phyloP scores from a whole-genome alignment of 345 rosid genomes.

The Aethionema arabicum region DNA sequence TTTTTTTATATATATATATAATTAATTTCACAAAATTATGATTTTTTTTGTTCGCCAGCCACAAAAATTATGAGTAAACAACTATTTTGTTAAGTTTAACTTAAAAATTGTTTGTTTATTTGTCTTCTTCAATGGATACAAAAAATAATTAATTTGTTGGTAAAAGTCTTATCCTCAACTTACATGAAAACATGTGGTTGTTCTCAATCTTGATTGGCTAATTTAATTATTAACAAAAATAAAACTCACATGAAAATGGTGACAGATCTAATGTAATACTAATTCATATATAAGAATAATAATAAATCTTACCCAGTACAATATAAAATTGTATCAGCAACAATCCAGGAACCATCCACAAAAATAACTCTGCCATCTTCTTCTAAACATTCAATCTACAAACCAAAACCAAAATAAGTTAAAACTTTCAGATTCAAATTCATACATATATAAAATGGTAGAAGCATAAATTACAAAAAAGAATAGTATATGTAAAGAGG shows the following conservation, averaged over 20 bases:
- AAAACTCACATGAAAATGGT: background rate
- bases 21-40: too few species aligned
- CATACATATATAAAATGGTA: background rate
- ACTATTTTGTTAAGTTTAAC: conserved; percentile 1
- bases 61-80: conserved; percentile 9
- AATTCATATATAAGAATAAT: too few species aligned
- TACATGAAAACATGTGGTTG: background rate
- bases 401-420: background rate
- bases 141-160: conserved; percentile 10
- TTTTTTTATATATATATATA: too few species aligned
- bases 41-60: conserved; percentile 7
- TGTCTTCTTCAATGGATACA: conserved; percentile 28
- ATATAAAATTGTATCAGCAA: conserved; percentile 70
- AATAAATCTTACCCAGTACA: conserved; percentile 78
- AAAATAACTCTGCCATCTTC: conserved; percentile 70
- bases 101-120: too few species aligned
- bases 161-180: background rate
- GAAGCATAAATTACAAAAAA: too few species aligned
- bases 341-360: conserved; percentile 57
- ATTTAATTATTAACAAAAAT: background rate
- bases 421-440: conserved; percentile 7
- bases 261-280: background rate
- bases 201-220: background rate
- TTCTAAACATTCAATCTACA: conserved; percentile 60
- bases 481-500: too few species aligned